Base-by-base conservation (phyloP, 768 basidiomycete genomes). In the Dendrothele bispora region DNA sequence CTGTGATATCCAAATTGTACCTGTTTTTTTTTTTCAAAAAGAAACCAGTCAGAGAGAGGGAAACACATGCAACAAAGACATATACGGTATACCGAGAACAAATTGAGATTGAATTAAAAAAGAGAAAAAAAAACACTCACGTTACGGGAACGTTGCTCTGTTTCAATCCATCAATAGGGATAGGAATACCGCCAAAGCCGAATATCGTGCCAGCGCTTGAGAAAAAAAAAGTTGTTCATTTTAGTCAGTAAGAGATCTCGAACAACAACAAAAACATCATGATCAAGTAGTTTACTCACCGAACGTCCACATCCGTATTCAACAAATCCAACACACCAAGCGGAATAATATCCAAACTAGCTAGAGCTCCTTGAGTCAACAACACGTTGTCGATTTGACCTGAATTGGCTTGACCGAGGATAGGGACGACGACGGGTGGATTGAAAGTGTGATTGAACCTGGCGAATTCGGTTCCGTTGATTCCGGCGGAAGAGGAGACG, bases 381-480 rank as follows among this genome's bases (percentile, higher is more conserved):
- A 74, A 42, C 11, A 86, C 84, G 43, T 84, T 73, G 12, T 66
- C 58, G 50, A 86, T 76, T 14, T 57, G 67, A 2, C 84, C 84
- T 21, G 80, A 82, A 60, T 84, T 84, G 40, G 75, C 77, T 1
- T 73, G 75, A 36, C 74, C 67, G 25, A 71, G 60, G 37, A 74
- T 69, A 6, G 76, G 70, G 3, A 83, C 75, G 18, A 81, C 65
- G 35, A 81, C 67, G 37, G 79, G 79, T 32, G 55, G 65, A 45
- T 71, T 56, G 68, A 86, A 86, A 4, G 71, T 67, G 51, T 83
- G 78, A 52, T 75, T 71, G 60, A 86, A 86, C 36, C 71, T 70
- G 17, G 84, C 83, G 54, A 73, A 86, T 27, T 67, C 71, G 29
- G 75, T 73, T 12, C 73, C 77, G 47, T 82, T 73, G 40, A 86